Evolutionary conservation across 2,329 filamentous ascomycete genomes (phyloP), one percentile per base, ranked within the genome.

Genomic region (Karstenula rhodostoma): DNA sequence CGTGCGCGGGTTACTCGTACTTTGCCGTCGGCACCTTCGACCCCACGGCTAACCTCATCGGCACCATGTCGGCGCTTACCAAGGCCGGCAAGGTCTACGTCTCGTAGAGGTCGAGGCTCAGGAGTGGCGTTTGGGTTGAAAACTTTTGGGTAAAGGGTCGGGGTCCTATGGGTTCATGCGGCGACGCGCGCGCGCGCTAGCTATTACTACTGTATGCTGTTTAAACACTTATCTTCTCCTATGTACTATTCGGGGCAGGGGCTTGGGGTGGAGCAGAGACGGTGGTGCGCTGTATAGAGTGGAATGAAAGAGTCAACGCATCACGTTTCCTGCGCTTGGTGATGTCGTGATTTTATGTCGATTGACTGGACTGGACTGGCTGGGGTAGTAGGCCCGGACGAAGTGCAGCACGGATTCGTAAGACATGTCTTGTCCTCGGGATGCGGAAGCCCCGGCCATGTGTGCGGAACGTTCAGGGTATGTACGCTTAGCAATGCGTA

Each of bases 1-100:
- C 63, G 12, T 76, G 78, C 46, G 60, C 72, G 55, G 72, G 76
- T 19, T 79, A 79, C 68, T 66, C 77, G 0, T 79, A 73, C 64
- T 79, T 78, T 67, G 76, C 76, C 68, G 75, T 76, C 35, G 74
- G 73, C 55, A 65, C 29, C 43, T 61, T 42, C 33, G 52, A 59
- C 52, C 25, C 37, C 13, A 3, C 46, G 3, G 48, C 40, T 32
- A 62, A 62, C 56, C 49, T 62, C 22, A 52, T 62, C 19, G 60
- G 60, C 22, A 56, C 51, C 13, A 56, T 37, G 17, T 23, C 43
- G 1, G 46, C 56, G 4, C 56, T 62, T 12, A 49, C 51, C 42
- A 47, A 53, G 22, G 37, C 52, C 2, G 60, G 60, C 25, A 48
- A 62, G 56, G 43, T 62, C 40, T 62, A 62, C 56, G 56, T 57